Evolutionary conservation across 1,284 basidiomycete genomes (phyloP), one percentile per base, ranked within the genome.

Genomic region (Takashimella tepidaria): DNA sequence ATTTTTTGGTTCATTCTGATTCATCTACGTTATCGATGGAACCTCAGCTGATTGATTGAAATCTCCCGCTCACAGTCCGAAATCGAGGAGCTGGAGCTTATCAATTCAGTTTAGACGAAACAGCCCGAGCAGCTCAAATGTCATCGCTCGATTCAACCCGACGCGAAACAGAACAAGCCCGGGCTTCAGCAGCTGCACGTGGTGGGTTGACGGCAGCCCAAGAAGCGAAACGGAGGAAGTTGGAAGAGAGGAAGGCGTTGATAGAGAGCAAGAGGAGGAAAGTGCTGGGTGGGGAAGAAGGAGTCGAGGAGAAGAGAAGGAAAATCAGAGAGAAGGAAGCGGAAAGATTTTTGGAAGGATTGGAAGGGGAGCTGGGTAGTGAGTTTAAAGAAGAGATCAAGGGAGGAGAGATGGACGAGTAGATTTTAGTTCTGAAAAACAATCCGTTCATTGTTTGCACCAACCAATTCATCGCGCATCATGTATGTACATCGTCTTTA

Each of bases 61-160:
- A 26, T 51, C 41, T 48, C 45, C 21, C 5, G 24, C 5, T 37
- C 3, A 1, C 48, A 74, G 74, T 76, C 10, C 86, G 93, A 6
- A 82, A 54, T 16, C 86, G 86, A 65, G 93, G 89, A 27, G 92
- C 92, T 0, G 92, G 83, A 0, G 89, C 88, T 75, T 95, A 93
- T 70, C 84, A 88, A 65, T 93, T 98, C 72, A 88, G 89, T 2
- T 80, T 73, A 1, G 89, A 95, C 64, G 88, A 91, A 63, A 84
- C 86, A 55, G 82, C 80, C 25, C 81, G 93, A 27, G 74, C 75
- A 57, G 75, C 77, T 51, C 86, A 96, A 74, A 88, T 92, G 88
- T 86, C 88, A 48, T 84, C 85, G 48, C 74, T 98, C 13, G 82
- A 80, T 45, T 70, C 77, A 6, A 79, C 81, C 11, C 78, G 89